phyloP scores from a whole-genome alignment of 1,139 yeast genomes.

The Geotrichum histeridarum region DNA sequence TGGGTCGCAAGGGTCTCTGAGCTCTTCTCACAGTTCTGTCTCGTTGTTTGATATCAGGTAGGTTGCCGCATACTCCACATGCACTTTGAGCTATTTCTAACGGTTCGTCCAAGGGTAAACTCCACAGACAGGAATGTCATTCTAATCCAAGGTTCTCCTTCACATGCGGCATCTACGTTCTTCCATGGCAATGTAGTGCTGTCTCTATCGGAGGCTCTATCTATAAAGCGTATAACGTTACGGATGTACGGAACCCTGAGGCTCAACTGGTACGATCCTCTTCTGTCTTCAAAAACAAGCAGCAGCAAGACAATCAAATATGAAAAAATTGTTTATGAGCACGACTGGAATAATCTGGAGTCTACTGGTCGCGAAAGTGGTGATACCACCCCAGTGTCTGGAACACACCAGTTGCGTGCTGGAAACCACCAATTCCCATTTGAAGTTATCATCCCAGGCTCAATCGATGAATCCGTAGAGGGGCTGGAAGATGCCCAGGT shows the following conservation, averaged over 20 bases:
- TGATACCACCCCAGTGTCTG: neutral
- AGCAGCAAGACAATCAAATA: conserved; percentile 51
- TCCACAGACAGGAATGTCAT: conserved; percentile 75
- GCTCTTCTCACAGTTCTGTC: conserved; percentile 5
- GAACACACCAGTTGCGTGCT: conserved; percentile 40
- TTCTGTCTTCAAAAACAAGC: conserved; percentile 39
- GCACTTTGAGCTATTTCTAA: neutral
- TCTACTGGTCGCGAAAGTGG: conserved; percentile 28
- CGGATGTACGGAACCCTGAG: conserved; percentile 61
- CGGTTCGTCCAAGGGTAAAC: conserved; percentile 35
- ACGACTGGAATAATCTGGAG: conserved; percentile 68
- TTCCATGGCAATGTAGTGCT: conserved; percentile 75
- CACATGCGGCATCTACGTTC: conserved; percentile 75
- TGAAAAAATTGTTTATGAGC: conserved; percentile 67
- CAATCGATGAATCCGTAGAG: conserved; percentile 81
- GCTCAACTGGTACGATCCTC: conserved; percentile 41
- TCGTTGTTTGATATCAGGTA: conserved; percentile 17
- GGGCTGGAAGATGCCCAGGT: conserved; percentile 82
- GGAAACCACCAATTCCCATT: conserved; percentile 94
- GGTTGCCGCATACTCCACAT: neutral
- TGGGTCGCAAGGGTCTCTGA: neutral
- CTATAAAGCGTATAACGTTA: conserved; percentile 58
- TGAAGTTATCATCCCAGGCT: conserved; percentile 78
- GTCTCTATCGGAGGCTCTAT: conserved; percentile 69
- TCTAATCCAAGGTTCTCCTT: conserved; percentile 70